Evolutionary conservation across 2,329 filamentous ascomycete species (phyloP).

Genomic region (Dactylellina leptospora): DNA sequence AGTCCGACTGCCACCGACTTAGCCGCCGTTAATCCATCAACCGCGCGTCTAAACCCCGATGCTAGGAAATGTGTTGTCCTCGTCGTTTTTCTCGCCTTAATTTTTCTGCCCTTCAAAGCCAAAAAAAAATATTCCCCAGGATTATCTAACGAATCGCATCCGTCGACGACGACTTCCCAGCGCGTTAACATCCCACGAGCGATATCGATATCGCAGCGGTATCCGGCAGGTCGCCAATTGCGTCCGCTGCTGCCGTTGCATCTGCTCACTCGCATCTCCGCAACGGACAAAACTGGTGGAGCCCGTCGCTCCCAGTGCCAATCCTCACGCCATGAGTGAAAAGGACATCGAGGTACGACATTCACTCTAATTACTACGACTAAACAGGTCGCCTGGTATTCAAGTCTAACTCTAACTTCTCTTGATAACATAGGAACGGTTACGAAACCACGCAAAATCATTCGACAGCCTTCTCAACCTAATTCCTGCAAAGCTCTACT

Average conservation of each 20-base stretch:
- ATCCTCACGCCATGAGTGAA: conserved; percentile 36
- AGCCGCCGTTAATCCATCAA: neutral
- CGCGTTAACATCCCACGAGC: conserved; percentile 4
- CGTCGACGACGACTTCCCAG: neutral
- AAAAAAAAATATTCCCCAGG: conserved; percentile 32
- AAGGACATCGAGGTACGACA: conserved; percentile 45
- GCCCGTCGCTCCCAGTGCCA: neutral
- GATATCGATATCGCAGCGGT: conserved; percentile 4
- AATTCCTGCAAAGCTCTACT: conserved; percentile 90
- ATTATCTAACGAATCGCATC: neutral
- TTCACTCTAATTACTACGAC: neutral
- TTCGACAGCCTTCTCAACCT: conserved; percentile 88
- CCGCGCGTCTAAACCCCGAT: neutral
- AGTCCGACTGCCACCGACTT: conserved; percentile 23
- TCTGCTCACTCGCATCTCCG: neutral
- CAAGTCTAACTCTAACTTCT: neutral
- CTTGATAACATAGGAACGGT: conserved; percentile 51
- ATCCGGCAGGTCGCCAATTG: neutral
- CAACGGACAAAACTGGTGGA: neutral
- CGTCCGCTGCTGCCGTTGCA: neutral
- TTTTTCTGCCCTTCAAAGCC: conserved; percentile 2
- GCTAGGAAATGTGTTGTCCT: conserved; percentile 14
- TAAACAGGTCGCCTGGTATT: neutral
- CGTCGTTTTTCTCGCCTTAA: neutral
- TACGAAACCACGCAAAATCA: conserved; percentile 67